phyloP scores from a whole-genome alignment of 139 green algal genomes.

The Nannochloris sp. region DNA sequence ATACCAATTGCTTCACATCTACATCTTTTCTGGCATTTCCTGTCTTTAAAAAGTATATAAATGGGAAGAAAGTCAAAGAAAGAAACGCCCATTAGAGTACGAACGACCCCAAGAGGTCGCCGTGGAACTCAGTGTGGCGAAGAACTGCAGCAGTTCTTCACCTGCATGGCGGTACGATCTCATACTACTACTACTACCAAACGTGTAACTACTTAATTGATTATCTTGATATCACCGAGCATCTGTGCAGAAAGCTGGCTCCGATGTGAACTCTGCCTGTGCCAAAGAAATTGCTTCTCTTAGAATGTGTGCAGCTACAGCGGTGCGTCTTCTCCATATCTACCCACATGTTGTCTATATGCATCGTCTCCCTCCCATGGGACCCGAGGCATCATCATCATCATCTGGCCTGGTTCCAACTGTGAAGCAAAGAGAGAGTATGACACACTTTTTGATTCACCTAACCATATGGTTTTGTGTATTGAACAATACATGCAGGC shows the following conservation, averaged over 20 bases:
- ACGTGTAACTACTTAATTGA: not conserved
- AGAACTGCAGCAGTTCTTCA: conserved; percentile 12
- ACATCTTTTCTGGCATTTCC: not conserved
- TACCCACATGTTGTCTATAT: not conserved
- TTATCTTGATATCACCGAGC: not conserved
- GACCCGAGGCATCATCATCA: no score
- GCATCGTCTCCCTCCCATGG: not conserved
- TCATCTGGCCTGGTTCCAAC: no score
- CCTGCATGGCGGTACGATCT: conserved; percentile 9
- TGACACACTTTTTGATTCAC: no score
- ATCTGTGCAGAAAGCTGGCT: conserved; percentile 2
- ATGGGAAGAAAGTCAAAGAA: conserved; percentile 6
- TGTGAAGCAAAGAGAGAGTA: no score
- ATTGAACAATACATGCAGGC: not conserved
- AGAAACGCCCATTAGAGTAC: conserved; percentile 9
- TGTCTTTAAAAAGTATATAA: not conserved
- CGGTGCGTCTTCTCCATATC: conserved; percentile 8
- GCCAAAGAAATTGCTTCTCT: conserved; percentile 7
- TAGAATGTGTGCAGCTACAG: conserved; percentile 13
- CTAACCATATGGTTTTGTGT: no score
- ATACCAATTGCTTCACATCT: no score
- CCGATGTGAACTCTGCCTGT: conserved; percentile 15
- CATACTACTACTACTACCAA: not conserved
- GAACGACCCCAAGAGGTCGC: not conserved
- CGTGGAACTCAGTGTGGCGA: conserved; percentile 3